These are phyloP conservation scores for Henckelia pumila DNA, from an alignment of 257 asterid genomes.

Conservation along the genomic window DNA sequence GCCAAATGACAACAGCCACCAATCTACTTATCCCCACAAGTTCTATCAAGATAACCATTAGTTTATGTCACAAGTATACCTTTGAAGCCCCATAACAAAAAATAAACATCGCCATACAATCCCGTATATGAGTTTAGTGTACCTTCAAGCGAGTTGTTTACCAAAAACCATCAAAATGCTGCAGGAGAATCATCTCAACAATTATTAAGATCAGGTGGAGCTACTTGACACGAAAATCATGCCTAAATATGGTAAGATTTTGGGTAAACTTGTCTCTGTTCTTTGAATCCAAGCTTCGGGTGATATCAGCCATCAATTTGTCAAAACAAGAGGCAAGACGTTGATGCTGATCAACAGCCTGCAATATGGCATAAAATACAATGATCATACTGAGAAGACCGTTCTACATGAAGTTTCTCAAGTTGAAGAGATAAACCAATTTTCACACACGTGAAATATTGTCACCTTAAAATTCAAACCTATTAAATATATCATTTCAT, in stretches of 20 bases:
- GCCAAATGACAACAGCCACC: not conserved
- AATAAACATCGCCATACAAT: not conserved
- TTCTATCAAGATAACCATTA: not conserved
- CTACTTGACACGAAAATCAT: slow-evolving; percentile 82
- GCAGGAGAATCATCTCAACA: not conserved
- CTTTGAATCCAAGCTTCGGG: slow-evolving; percentile 83
- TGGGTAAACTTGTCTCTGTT: slow-evolving; percentile 95
- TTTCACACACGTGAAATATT: not conserved
- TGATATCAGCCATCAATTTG: slow-evolving; percentile 77
- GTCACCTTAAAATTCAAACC: not conserved
- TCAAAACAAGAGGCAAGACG: slow-evolving; percentile 81
- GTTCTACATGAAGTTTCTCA: slow-evolving; percentile 3
- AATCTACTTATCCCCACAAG: not conserved
- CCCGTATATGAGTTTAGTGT: not conserved
- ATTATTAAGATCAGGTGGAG: not conserved
- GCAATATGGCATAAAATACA: slow-evolving; percentile 31
- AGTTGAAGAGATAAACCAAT: not conserved
- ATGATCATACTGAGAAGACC: slow-evolving; percentile 20
- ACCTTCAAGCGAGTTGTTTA: not conserved
- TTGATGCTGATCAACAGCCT: slow-evolving; percentile 87
- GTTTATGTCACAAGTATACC: not conserved
- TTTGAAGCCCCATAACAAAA: not conserved
- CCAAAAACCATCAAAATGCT: not conserved
- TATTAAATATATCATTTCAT: too few species aligned
- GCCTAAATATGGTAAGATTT: slow-evolving; percentile 73